phyloP scores from a whole-genome alignment of 202 grass and related monocot species.

The Setaria viridis region DNA sequence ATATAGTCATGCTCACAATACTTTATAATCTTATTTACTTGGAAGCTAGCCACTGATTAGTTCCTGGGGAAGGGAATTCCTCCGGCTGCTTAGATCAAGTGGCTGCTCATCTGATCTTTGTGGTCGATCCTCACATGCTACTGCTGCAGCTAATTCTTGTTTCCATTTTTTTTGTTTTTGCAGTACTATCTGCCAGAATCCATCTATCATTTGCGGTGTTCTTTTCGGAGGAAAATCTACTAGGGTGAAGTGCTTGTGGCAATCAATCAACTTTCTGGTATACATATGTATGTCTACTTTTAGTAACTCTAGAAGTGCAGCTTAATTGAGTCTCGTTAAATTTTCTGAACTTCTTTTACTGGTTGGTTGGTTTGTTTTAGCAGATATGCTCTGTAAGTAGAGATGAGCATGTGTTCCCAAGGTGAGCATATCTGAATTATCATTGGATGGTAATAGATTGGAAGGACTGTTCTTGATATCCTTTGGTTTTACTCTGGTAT shows the following conservation, averaged over 20 bases:
- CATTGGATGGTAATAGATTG: conserved; percentile 3
- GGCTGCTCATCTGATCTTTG: background rate
- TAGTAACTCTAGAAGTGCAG: background rate
- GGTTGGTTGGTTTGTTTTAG: background rate
- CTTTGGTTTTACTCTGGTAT: conserved; percentile 27
- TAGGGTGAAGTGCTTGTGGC: background rate
- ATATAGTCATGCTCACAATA: background rate
- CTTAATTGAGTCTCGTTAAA: background rate
- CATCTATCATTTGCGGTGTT: background rate
- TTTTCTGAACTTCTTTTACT: background rate
- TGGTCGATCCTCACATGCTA: background rate
- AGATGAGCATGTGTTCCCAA: conserved; percentile 6
- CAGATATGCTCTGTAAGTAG: background rate
- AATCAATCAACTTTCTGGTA: background rate
- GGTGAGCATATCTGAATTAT: background rate
- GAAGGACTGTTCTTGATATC: conserved; percentile 10
- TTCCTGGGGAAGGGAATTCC: background rate
- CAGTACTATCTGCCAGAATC: background rate
- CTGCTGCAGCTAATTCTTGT: background rate
- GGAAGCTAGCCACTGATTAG: background rate
- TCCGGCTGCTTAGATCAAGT: background rate
- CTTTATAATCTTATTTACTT: background rate
- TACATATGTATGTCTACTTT: background rate
- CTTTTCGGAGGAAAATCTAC: conserved; percentile 10
- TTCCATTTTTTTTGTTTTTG: background rate